phyloP scores from a whole-genome alignment of 2,329 filamentous ascomycete species.

The Fusarium mexicanum region DNA sequence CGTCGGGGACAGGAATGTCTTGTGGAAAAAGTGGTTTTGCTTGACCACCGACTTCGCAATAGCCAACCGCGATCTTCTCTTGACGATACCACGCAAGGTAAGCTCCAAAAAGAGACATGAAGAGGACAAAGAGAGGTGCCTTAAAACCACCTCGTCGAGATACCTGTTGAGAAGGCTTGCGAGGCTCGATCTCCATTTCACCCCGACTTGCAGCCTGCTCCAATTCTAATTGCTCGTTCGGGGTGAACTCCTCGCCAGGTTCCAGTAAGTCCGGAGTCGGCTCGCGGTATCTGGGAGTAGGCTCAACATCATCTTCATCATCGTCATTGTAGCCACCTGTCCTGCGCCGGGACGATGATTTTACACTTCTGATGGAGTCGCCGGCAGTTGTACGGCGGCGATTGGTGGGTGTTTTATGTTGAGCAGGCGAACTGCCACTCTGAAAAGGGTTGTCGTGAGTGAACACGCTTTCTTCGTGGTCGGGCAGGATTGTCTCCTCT shows the following conservation, averaged over 20 bases:
- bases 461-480: slow-evolving; percentile 73
- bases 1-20: slow-evolving; percentile 72
- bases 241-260: slow-evolving; percentile 90
- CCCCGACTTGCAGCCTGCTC: slow-evolving; percentile 71
- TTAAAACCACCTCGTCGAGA: slow-evolving; percentile 60
- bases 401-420: slow-evolving; percentile 58
- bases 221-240: slow-evolving; percentile 85
- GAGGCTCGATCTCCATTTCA: slow-evolving; percentile 55
- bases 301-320: slow-evolving; percentile 49
- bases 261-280: slow-evolving; percentile 60
- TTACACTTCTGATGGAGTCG: slow-evolving; percentile 54
- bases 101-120: slow-evolving; percentile 74
- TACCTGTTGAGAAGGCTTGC: slow-evolving; percentile 51
- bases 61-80: slow-evolving; percentile 96
- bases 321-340: slow-evolving; percentile 49
- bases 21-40: slow-evolving; percentile 61
- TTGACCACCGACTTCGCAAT: slow-evolving; percentile 84
- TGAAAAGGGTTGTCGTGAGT: slow-evolving; percentile 94
- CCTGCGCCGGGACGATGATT: slow-evolving; percentile 55
- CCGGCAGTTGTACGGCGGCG: slow-evolving; percentile 60
- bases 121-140: slow-evolving; percentile 75
- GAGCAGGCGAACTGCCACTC: slow-evolving; percentile 75
- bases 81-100: slow-evolving; percentile 88
- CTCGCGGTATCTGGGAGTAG: slow-evolving; percentile 40
- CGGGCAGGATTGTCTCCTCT: slow-evolving; percentile 34